phyloP scores from a whole-genome alignment of 1,284 basidiomycete species.

The Leccinum discolor region DNA sequence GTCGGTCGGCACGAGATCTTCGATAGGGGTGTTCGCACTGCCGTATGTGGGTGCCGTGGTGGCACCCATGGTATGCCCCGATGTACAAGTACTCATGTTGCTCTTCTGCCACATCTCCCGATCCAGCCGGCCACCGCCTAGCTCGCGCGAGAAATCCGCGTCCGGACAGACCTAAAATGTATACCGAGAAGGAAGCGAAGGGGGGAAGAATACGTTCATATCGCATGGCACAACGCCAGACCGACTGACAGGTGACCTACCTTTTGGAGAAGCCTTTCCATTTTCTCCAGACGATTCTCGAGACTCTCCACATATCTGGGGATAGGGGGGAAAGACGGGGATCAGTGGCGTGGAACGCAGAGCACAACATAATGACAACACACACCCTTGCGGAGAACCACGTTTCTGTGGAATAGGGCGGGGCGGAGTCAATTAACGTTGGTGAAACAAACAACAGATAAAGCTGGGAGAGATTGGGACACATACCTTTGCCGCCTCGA shows the following conservation, averaged over 20 bases:
- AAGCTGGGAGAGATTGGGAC: conserved; percentile 13
- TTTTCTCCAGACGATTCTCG: conserved; percentile 69
- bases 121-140: conserved; percentile 35
- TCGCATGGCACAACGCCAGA: background rate
- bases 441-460: background rate
- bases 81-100: conserved; percentile 14
- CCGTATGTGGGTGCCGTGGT: conserved; percentile 5
- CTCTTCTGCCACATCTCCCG: conserved; percentile 40
- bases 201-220: background rate
- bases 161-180: conserved; percentile 48
- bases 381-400: conserved; percentile 81
- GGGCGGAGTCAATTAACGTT: conserved; percentile 1
- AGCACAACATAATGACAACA: background rate
- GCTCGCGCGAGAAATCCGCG: conserved; percentile 48
- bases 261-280: conserved; percentile 67
- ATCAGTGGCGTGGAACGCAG: background rate
- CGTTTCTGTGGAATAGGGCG: conserved; percentile 57
- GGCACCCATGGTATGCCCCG: conserved; percentile 12
- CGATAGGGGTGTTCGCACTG: conserved; percentile 7
- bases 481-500: conserved; percentile 70
- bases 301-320: conserved; percentile 71
- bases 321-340: background rate
- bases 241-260: conserved; percentile 32
- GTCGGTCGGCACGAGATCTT: conserved; percentile 34
- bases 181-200: background rate